Evolutionary conservation across 2,329 filamentous ascomycete species (phyloP).

Genomic region (Calonectria hongkongensis): DNA sequence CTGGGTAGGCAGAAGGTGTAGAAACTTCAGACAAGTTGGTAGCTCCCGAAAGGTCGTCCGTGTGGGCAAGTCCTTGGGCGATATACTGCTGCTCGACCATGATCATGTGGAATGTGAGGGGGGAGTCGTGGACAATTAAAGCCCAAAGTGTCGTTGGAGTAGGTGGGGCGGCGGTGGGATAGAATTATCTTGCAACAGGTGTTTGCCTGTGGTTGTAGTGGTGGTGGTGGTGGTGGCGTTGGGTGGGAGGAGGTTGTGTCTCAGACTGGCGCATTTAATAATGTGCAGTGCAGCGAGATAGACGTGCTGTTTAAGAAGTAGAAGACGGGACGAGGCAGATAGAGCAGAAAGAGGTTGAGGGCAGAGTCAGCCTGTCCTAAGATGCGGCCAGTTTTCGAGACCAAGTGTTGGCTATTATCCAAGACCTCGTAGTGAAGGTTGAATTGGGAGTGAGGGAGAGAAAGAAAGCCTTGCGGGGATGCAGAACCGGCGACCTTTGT

Average conservation of each 20-base stretch:
- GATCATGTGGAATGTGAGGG: constrained; percentile 53
- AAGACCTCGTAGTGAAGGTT: constrained; percentile 45
- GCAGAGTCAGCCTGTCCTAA: constrained; percentile 56
- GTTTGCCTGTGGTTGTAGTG: constrained; percentile 44
- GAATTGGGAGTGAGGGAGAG: constrained; percentile 42
- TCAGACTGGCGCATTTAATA: constrained; percentile 54
- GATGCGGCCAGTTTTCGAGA: constrained; percentile 54
- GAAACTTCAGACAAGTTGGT: constrained; percentile 52
- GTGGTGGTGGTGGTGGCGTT: constrained; percentile 43
- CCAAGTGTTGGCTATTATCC: constrained; percentile 45
- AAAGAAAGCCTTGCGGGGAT: constrained; percentile 55
- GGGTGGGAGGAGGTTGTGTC: constrained; percentile 31
- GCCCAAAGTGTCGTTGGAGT: constrained; percentile 49
- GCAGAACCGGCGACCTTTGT: constrained; percentile 54
- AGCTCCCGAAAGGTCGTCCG: constrained; percentile 56
- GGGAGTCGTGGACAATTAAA: constrained; percentile 49
- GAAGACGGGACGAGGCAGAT: constrained; percentile 52
- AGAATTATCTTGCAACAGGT: constrained; percentile 43
- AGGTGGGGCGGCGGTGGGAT: constrained; percentile 45
- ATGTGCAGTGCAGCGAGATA: constrained; percentile 44
- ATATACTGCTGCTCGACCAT: constrained; percentile 62
- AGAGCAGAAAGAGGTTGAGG: constrained; percentile 39
- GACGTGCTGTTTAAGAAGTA: constrained; percentile 39
- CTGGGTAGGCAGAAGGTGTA: constrained; percentile 54
- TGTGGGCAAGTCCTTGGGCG: constrained; percentile 58